Conservation (phyloP, 805 yeast genomes). For the Candida ascalaphidarum region DNA sequence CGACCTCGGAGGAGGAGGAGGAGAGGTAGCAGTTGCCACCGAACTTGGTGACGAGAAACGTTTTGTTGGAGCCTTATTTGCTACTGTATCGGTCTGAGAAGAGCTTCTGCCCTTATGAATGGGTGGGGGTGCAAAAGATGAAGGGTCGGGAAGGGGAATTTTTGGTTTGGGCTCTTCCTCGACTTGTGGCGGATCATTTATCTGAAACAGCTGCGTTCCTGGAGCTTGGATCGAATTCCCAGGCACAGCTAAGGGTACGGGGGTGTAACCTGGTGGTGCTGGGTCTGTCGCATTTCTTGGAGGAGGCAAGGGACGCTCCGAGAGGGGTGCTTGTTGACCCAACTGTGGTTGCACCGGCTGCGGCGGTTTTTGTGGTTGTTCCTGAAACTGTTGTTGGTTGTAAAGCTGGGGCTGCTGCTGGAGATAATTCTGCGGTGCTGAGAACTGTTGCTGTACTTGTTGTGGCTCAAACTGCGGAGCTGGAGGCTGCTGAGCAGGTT, state of each 20-base stretch:
- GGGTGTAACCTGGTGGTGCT: slow-evolving; percentile 2
- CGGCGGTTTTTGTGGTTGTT: slow-evolving; percentile 2
- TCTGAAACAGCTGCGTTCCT: slow-evolving; percentile 1
- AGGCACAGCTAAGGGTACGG: background rate
- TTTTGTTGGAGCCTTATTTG: no score
- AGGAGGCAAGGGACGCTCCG: no score
- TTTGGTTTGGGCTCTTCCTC: slow-evolving; percentile 6
- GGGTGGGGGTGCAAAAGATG: slow-evolving; percentile 35
- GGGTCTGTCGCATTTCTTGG: slow-evolving; percentile 6
- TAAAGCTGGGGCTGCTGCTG: no score
- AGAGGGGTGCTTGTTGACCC: no score
- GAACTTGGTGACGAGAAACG: no score
- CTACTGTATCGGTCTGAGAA: background rate
- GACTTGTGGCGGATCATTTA: slow-evolving; percentile 1
- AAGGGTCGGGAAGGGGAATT: slow-evolving; percentile 24
- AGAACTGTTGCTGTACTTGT: background rate
- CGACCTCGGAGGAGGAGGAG: background rate
- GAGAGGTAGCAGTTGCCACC: slow-evolving; percentile 1
- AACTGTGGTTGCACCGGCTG: slow-evolving; percentile 2
- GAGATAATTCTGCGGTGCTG: slow-evolving; percentile 1
- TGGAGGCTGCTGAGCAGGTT: slow-evolving; percentile 1
- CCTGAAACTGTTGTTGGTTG: slow-evolving; percentile 1
- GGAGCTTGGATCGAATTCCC: background rate
- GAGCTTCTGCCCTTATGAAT: slow-evolving; percentile 20
- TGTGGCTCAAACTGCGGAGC: background rate